Evolutionary conservation across 2,329 filamentous ascomycete species (phyloP), one percentile per base, ranked within the genome.

Genomic region (Pezicula neosporulosa): DNA sequence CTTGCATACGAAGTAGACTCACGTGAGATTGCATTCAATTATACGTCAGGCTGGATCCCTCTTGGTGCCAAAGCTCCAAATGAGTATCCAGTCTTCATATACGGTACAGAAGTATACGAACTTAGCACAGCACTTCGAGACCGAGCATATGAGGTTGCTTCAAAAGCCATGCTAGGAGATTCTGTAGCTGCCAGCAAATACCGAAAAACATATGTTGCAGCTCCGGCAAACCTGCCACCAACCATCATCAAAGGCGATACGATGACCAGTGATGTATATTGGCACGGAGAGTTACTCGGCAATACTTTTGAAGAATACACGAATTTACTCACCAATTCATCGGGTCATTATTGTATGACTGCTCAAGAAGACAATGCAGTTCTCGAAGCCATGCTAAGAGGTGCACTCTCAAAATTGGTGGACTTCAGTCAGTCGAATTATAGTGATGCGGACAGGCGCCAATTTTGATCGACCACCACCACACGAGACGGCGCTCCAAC

Each of bases 1-100:
- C 72, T 90, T 51, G 86, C 90, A 65, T 87, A 89, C 58, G 87
- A 90, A 66, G 79, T 90, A 54, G 86, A 89, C 60, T 69, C 79
- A 1, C 78, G 86, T 30, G 85, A 89, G 53, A 77, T 88, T 38
- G 82, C 84, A 0, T 61, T 63, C 5, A 83, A 82, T 65, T 87
- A 77, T 67, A 70, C 77, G 0, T 86, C 83, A 0, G 85, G 86
- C 4, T 90, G 89, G 65, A 74, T 89, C 28, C 77, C 83, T 2
- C 83, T 81, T 59, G 86, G 83, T 16, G 73, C 75, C 16, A 63
- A 72, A 24, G 56, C 60, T 9, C 81, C 85, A 0, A 65, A 73
- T 41, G 64, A 81, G 36, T 83, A 83, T 54, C 83, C 84, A 0
- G 67, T 64, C 46, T 75, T 70, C 51, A 71, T 80, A 27, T 87